Base-by-base conservation (phyloP, 345 rosid genomes). In the Arabidopsis arenosa region DNA sequence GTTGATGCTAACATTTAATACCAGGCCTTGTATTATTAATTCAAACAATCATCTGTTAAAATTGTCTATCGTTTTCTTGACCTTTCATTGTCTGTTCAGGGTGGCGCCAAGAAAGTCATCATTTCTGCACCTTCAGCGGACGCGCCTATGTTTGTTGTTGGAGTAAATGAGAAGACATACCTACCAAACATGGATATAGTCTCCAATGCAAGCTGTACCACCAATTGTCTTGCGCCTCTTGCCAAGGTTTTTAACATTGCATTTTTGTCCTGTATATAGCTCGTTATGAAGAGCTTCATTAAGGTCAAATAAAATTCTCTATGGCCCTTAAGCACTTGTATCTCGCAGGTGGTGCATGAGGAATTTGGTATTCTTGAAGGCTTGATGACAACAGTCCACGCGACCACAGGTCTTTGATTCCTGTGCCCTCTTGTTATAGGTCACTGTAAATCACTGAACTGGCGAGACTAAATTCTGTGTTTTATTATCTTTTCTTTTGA, bases 171-270 rank as follows among this genome's bases (percentile, higher is more conserved):
- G 87, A 77, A 82, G 71, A 78, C 83, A 53, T 94, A 94, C 84
- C 75, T 84, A 68, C 84, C 93, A 59, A 86, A 71, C 85, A 94
- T 94, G 96, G 91, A 94, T 62, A 73, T 94, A 52, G 95, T 94
- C 75, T 94, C 98, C 62, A 94, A 92, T 79, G 98, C 98, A 26
- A 94, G 98, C 78, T 94, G 97, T 78, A 94, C 98, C 23, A 94
- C 98, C 77, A 94, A 92, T 74, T 94, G 98, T 80, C 96, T 94
- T 82, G 98, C 98, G 76, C 97, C 98, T 77, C 92, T 94, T 81
- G 98, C 97, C 41, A 94, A 94, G 98, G 98, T 92, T 62, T 76
- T 80, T 54, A 53, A 62, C 5, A 5, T n/a, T 67, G 12, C 61
- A 45, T 10, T 14, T 66, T 48, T 58, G 17, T 41, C 53, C 35